Base-by-base conservation (phyloP, 148 eudicot genomes). In the Camellia japonica region DNA sequence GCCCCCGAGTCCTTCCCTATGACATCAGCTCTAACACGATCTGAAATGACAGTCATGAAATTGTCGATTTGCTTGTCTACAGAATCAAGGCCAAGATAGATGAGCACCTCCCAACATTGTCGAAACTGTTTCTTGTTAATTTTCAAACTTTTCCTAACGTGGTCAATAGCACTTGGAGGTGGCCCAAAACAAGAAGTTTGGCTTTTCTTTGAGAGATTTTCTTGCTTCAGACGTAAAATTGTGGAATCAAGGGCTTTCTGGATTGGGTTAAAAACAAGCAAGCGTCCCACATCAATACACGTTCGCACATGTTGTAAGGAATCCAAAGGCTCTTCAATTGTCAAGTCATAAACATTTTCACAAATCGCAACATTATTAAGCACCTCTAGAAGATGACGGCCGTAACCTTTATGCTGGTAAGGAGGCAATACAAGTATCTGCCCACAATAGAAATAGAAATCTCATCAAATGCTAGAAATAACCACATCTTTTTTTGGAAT, bases 61-160 rank as follows among this genome's bases (percentile, higher is more conserved):
- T 87, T 90, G 74, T 95, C 91, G 89, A 90, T 87, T 83, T 92
- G 82, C 75, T 90, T 93, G 43, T 90, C 93, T 46, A 87, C 81
- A 10, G 91, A 90, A 82, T 90, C 89, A 52, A 95, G 91, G 68
- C 94, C 84, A 23, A 93, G 78, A 80, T 91, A 95, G 74, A 93
- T 83, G 58, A 95, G 96, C 78, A 95, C 89, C 84, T 95, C 98
- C 98, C 98, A 95, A 76, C 94, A 95, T 83, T 91, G 95, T 13
- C 83, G 71, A 80, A 93, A 92, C 77, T 95, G 97, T 67, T 84
- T 93, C 88, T 89, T 95, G 86, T 93, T 95, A 85, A 95, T 95
- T 80, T 90, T 95, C 75, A 95, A 81, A 78, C 41, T 77, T 79
- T 84, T 90, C 77, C 98, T 88, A 64, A 90, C 98, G 69, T 85